Evolutionary conservation across 2,329 filamentous ascomycete genomes (phyloP).

Genomic region (Myriangium duriaei): DNA sequence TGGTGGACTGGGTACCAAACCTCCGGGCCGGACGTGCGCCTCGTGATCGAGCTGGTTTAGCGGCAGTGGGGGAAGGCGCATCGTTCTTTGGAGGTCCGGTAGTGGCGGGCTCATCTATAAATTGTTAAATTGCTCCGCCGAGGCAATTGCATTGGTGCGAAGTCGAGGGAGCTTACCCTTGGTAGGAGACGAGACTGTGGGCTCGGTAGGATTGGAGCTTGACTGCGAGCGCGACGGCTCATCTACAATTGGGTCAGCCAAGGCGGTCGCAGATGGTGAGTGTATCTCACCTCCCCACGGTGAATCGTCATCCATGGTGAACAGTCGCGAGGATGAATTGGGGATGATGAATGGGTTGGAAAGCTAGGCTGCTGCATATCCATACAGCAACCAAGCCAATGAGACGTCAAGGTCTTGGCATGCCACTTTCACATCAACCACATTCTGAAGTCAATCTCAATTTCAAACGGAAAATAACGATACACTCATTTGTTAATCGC

Average conservation of each 20-base stretch:
- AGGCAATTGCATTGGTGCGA: background rate
- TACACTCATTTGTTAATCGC: too few species aligned
- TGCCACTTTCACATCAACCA: background rate
- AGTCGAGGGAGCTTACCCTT: constrained; percentile 6
- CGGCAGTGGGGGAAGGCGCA: constrained; percentile 14
- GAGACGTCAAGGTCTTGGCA: background rate
- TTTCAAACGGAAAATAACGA: too few species aligned
- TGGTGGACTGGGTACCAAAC: constrained; percentile 62
- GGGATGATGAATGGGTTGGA: background rate
- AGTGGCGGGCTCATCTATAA: constrained; percentile 1
- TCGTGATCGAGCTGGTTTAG: constrained; percentile 20
- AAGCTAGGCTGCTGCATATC: background rate
- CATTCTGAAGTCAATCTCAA: too few species aligned
- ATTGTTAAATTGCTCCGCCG: background rate
- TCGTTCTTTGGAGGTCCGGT: constrained; percentile 2
- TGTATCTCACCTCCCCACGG: constrained; percentile 14
- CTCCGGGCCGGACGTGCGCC: constrained; percentile 38
- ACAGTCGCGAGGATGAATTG: background rate
- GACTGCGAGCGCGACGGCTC: constrained; percentile 35
- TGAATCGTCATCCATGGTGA: constrained; percentile 14
- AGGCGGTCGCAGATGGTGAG: background rate
- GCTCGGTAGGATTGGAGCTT: constrained; percentile 28
- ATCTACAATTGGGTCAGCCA: constrained; percentile 23
- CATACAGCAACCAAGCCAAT: background rate
- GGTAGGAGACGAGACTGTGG: constrained; percentile 15